These are phyloP conservation scores for Scytalidium lignicola DNA, from an alignment of 2,329 filamentous ascomycete species.

Conservation along the genomic window DNA sequence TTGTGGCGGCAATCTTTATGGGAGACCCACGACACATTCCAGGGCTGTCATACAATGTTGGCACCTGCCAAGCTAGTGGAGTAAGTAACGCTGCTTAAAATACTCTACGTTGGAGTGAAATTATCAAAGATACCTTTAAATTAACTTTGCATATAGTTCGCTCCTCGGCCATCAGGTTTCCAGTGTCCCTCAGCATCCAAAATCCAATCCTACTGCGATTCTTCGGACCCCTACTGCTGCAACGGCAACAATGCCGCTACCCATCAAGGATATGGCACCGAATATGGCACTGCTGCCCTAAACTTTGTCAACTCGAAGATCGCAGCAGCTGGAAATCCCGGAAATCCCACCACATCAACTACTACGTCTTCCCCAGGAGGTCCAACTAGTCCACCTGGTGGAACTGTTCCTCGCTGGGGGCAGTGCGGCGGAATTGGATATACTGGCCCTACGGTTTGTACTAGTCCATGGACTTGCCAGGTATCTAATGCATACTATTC, in stretches of 20 bases:
- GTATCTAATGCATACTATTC: constrained; percentile 11
- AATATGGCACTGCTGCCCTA: constrained; percentile 52
- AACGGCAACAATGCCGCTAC: constrained; percentile 48
- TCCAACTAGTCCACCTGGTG: neutral
- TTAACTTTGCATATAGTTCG: constrained; percentile 38
- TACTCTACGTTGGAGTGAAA: too few species aligned
- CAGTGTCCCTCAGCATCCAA: constrained; percentile 46
- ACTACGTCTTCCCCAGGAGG: neutral
- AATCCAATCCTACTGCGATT: constrained; percentile 57
- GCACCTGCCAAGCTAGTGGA: constrained; percentile 52
- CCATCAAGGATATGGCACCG: constrained; percentile 53
- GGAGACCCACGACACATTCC: constrained; percentile 54
- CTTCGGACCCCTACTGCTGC: constrained; percentile 57
- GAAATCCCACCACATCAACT: neutral
- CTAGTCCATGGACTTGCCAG: constrained; percentile 7
- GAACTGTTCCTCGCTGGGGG: constrained; percentile 6
- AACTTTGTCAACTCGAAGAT: constrained; percentile 51
- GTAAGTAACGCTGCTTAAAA: too few species aligned
- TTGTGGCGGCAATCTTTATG: constrained; percentile 62
- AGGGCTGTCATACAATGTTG: constrained; percentile 55
- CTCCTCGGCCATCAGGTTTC: constrained; percentile 48
- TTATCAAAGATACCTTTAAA: too few species aligned
- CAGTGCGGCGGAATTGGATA: constrained; percentile 16
- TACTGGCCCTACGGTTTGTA: constrained; percentile 10
- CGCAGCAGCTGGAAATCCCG: neutral